Evolutionary conservation across 1,284 basidiomycete genomes (phyloP).

Genomic region (Pseudozyma pruni): DNA sequence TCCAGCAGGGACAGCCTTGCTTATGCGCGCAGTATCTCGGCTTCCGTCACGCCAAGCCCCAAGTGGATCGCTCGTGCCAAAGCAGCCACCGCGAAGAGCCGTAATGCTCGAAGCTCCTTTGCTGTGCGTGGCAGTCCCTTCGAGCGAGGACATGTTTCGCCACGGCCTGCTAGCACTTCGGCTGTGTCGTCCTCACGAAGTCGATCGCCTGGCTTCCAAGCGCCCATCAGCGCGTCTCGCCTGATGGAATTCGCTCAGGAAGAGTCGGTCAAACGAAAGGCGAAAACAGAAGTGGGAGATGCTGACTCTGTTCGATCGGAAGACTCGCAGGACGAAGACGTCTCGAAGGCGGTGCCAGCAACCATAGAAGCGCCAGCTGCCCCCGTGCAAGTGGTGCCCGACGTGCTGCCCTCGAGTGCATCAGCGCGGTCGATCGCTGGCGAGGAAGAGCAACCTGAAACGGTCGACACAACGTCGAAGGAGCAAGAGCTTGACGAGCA

Average conservation of each 20-base stretch:
- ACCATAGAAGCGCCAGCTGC: background rate
- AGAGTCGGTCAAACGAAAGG: constrained; percentile 12
- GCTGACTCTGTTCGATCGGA: constrained; percentile 13
- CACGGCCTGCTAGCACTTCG: constrained; percentile 48
- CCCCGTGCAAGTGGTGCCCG: background rate
- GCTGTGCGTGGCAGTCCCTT: constrained; percentile 24
- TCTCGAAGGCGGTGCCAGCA: background rate
- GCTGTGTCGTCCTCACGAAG: constrained; percentile 23
- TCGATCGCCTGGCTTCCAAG: constrained; percentile 25
- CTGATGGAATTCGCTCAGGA: constrained; percentile 28
- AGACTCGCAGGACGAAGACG: constrained; percentile 11
- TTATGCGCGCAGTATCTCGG: constrained; percentile 50
- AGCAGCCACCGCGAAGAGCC: constrained; percentile 23
- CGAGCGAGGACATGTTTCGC: constrained; percentile 29
- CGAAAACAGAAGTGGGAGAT: constrained; percentile 18
- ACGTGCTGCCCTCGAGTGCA: background rate
- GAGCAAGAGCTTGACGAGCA: background rate
- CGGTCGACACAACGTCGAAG: constrained; percentile 1
- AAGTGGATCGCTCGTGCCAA: constrained; percentile 52
- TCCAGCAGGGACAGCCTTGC: constrained; percentile 53
- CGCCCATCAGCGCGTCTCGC: constrained; percentile 41
- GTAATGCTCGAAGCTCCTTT: constrained; percentile 22
- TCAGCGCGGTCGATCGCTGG: constrained; percentile 4
- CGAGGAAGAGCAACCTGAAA: background rate
- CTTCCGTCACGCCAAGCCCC: constrained; percentile 55